Evolutionary conservation across 495 filamentous ascomycete genomes (phyloP).

Genomic region (Hyaloscypha hepaticicola): DNA sequence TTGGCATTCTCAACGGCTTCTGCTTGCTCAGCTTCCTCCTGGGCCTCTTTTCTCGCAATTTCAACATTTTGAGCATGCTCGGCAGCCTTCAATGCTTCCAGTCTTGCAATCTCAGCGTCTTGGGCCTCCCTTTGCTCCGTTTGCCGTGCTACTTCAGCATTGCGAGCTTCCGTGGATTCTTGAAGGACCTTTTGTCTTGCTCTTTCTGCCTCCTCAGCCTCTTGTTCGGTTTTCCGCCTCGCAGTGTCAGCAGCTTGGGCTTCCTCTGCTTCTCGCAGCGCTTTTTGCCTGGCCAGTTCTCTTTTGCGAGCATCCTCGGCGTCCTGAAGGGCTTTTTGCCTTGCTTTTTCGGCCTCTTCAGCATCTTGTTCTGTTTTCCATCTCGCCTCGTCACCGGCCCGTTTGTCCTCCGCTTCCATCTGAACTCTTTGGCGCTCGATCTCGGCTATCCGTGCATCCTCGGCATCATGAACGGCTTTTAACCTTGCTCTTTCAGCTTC

Average conservation of each 20-base stretch:
- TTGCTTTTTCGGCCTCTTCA: slow-evolving; percentile 12
- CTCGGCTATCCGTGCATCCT: slow-evolving; percentile 5
- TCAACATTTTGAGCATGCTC: slow-evolving; percentile 7
- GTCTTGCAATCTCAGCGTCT: slow-evolving; percentile 7
- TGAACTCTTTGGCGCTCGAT: not conserved
- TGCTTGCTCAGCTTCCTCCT: slow-evolving; percentile 8
- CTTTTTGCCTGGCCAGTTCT: not conserved
- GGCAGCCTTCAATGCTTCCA: not conserved
- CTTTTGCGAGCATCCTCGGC: not conserved
- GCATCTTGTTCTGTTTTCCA: slow-evolving; percentile 1
- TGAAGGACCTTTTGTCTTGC: slow-evolving; percentile 11
- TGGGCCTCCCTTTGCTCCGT: not conserved
- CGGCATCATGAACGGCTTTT: slow-evolving; percentile 1
- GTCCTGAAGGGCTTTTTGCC: not conserved
- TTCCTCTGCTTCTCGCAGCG: slow-evolving; percentile 1
- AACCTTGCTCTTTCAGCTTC: slow-evolving; percentile 11
- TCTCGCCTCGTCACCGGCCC: slow-evolving; percentile 8
- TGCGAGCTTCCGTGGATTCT: not conserved
- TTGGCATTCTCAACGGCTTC: slow-evolving; percentile 8
- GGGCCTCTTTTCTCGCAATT: slow-evolving; percentile 1
- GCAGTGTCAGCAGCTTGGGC: slow-evolving; percentile 7
- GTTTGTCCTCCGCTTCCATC: slow-evolving; percentile 5
- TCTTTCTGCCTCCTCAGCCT: slow-evolving; percentile 10
- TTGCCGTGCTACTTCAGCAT: not conserved
- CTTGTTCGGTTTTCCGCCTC: not conserved